These are phyloP conservation scores for Posidonia oceanica DNA, from an alignment of 116 monocot species.

Conservation along the genomic window DNA sequence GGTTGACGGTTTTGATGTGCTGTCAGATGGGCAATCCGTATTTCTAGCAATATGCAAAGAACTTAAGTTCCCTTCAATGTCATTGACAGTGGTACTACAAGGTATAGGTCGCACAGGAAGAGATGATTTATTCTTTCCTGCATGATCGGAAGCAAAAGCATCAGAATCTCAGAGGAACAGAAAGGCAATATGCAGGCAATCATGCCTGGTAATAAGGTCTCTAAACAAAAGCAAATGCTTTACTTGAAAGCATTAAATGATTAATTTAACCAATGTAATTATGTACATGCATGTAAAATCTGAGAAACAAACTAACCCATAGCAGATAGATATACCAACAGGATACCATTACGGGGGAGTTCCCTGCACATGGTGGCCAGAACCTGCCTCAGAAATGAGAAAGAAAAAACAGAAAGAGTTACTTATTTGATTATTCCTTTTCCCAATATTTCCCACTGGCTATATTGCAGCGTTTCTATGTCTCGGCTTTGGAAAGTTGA, in stretches of 20 bases:
- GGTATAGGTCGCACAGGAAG: constrained; percentile 18
- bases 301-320: constrained; percentile 35
- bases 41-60: constrained; percentile 16
- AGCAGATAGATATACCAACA: constrained; percentile 83
- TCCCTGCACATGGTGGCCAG: constrained; percentile 85
- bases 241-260: no score
- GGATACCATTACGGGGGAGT: constrained; percentile 67
- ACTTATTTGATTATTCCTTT: neutral
- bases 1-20: constrained; percentile 7
- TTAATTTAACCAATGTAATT: neutral
- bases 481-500: no score
- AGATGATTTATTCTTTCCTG: constrained; percentile 28
- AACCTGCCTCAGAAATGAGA: constrained; percentile 32
- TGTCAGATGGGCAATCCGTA: constrained; percentile 11
- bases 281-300: neutral
- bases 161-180: neutral
- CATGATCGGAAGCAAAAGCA: neutral
- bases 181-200: neutral
- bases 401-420: neutral
- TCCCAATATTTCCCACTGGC: no score
- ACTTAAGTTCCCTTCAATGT: constrained; percentile 18
- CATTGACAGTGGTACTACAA: constrained; percentile 20
- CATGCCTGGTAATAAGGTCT: no score
- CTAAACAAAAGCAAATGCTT: no score
- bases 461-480: no score